These are phyloP conservation scores for Craterostigma plantagineum DNA, from an alignment of 257 asterid species.

Conservation along the genomic window DNA sequence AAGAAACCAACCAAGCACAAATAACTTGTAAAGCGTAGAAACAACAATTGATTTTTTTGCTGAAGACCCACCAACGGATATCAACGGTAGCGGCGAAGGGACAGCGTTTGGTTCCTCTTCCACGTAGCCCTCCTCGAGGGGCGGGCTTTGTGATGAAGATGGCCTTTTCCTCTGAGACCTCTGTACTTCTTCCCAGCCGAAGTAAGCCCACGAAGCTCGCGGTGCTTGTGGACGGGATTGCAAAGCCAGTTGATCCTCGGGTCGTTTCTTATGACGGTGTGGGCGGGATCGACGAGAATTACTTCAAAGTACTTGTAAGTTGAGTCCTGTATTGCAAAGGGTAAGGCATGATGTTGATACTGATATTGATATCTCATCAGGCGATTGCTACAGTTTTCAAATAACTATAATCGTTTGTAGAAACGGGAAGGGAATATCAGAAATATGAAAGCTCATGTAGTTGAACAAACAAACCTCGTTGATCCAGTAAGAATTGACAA, in stretches of 20 bases:
- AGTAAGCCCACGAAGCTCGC: conserved; percentile 13
- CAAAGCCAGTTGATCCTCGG: conserved; percentile 13
- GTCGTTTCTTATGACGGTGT: conserved; percentile 7
- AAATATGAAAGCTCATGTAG: too few species aligned
- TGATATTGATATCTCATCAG: too few species aligned
- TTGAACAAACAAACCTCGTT: conserved; percentile 14
- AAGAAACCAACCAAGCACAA: too few species aligned
- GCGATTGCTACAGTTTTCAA: too few species aligned
- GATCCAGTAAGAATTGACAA: conserved; percentile 22
- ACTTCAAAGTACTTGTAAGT: conserved; percentile 12
- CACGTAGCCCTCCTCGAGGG: conserved; percentile 12
- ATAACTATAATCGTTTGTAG: too few species aligned
- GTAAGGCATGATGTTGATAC: too few species aligned
- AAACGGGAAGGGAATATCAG: too few species aligned
- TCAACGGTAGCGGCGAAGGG: conserved; percentile 16
- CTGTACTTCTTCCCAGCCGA: conserved; percentile 13
- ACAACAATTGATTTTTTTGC: background rate
- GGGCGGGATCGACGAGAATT: conserved; percentile 9
- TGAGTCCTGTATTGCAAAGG: conserved; percentile 6
- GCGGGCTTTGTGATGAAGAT: conserved; percentile 11
- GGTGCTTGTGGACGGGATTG: conserved; percentile 12
- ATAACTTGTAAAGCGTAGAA: too few species aligned
- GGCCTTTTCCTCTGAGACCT: conserved; percentile 11
- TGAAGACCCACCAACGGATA: background rate
- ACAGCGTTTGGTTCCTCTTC: conserved; percentile 12